Percentiles rank a stretch among this genome's conserved stretches.
Evolutionary conservation across 2,329 filamentous ascomycete genomes (phyloP).

Genomic region (Celoporthe dispersa): DNA sequence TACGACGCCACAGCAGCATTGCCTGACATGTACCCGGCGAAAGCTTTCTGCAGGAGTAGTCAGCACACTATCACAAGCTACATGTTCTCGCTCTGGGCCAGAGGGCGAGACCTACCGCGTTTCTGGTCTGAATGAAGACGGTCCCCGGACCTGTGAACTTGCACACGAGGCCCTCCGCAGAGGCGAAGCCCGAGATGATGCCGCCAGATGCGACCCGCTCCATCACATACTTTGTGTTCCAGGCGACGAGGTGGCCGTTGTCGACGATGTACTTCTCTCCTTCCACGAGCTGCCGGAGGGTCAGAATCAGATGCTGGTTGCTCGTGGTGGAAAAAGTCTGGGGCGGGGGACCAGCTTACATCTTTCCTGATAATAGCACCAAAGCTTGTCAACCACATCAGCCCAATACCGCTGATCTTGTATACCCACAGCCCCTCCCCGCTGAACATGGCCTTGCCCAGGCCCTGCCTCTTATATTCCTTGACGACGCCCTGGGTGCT

Average conservation of each 20-base stretch:
- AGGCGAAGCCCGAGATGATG: constrained; percentile 83
- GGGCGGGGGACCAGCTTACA: constrained; percentile 55
- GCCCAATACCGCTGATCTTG: constrained; percentile 77
- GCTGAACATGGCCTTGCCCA: constrained; percentile 90
- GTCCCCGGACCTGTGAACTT: constrained; percentile 92
- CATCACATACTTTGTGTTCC: constrained; percentile 94
- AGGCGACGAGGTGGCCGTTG: constrained; percentile 91
- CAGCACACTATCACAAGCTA: neutral
- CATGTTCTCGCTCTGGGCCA: neutral
- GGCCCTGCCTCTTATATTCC: constrained; percentile 82
- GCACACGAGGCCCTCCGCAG: constrained; percentile 88
- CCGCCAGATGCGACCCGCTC: constrained; percentile 90
- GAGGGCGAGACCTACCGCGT: constrained; percentile 60
- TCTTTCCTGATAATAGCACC: constrained; percentile 95
- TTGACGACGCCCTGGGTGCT: constrained; percentile 86
- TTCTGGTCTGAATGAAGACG: constrained; percentile 90
- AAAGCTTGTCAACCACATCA: constrained; percentile 91
- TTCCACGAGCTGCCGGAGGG: constrained; percentile 51
- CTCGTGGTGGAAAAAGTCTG: no score
- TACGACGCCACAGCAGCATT: constrained; percentile 18
- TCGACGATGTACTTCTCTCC: constrained; percentile 91
- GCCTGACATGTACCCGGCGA: constrained; percentile 29
- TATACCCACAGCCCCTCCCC: constrained; percentile 93
- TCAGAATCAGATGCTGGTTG: constrained; percentile 5
- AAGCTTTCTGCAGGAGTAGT: constrained; percentile 26